Evolutionary conservation across 2,329 filamentous ascomycete species (phyloP), one percentile per base, ranked within the genome.

Genomic region (Penicillium vulpinum): DNA sequence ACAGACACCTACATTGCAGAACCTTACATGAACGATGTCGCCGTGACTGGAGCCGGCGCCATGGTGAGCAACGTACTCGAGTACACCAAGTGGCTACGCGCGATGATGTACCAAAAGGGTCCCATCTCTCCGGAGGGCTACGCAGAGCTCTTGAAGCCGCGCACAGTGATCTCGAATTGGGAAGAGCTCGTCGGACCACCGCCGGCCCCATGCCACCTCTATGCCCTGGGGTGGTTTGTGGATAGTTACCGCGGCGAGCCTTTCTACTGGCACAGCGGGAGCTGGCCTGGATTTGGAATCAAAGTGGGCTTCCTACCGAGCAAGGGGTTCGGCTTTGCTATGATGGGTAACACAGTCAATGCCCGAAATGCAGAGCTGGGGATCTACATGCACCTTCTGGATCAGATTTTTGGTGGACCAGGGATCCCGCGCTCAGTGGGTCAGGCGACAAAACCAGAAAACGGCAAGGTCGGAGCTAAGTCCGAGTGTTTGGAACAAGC

Each of bases 61-160:
- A 67, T 67, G 11, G 65, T 68, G n/a, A 66, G 62, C 56, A 68
- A 45, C 29, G 67, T 69, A 9, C 59, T 67, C 2, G 67, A 69
- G 28, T 69, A 69, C 33, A 61, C 66, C 0, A 57, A 65, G 24
- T 69, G 66, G 66, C 28, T 68, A 7, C 61, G 62, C 15, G 57
- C 64, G 6, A 41, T 65, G 60, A 61, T 68, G 2, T 57, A 65
- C 16, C 54, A 54, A 33, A 50, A 53, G 10, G 57, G 52, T 0
- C 65, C 64, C 4, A 41, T 68, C 28, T 54, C 51, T 6, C 28
- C 43, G 2, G 51, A 62, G 9, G 63, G 57, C 3, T 58, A 67
- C n/a, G 57, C 57, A 5, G 57, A 60, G 2, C 22, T 66, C 2
- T 29, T 59, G 4, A 46, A 55, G 15, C 65, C 62, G 1, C 62